Evolutionary conservation across 495 filamentous ascomycete genomes (phyloP), one percentile per base, ranked within the genome.

Genomic region (Amphirosellinia nigrospora): DNA sequence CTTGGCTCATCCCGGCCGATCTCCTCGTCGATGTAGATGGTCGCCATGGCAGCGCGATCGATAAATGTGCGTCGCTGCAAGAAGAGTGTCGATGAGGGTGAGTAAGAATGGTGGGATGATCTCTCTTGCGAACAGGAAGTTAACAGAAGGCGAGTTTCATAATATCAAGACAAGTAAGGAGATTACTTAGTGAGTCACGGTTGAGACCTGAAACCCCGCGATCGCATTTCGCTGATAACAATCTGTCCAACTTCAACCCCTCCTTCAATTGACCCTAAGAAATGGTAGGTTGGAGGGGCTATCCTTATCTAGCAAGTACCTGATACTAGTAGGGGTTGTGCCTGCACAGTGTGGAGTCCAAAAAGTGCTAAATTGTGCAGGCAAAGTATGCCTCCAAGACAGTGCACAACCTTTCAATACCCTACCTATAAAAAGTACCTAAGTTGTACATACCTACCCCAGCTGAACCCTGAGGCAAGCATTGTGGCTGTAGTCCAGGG

Each of bases 21-120:
- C 73, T 91, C 88, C 77, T 92, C 90, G 86, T 96, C 93, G 71
- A 96, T 87, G 80, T 95, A 92, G 78, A 92, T 84, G 52, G 82
- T 76, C 50, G 82, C 77, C 66, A 69, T 85, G 84, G 38, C 63
- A 65, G 63, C 61, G 63, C 63, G 30, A n/a, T 16, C 77, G 50
- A 16, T 53, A 15, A 41, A 11, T 16, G 19, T 11, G 1, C 32
- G 56, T 30, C 19, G 56, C 21, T 52, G 45, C 56, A 19, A 19
- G 38, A 30, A 41, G n/a, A 32, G 41, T 52, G 32, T 39, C 21
- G 28, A 21, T 23, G n/a, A 23, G 19, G 13, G 6, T 48, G 21
- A 0, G 9, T 6, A 28, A 50, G 6, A n/a, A n/a, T n/a, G n/a
- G 59, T 16, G 8, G 21, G 46, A 23, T 43, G 9, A 3, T n/a